Percentiles rank a stretch among this genome's conserved stretches.
These are phyloP conservation scores for Macrotyloma uniflorum DNA, from an alignment of 306 rosid genomes.

Conservation along the genomic window DNA sequence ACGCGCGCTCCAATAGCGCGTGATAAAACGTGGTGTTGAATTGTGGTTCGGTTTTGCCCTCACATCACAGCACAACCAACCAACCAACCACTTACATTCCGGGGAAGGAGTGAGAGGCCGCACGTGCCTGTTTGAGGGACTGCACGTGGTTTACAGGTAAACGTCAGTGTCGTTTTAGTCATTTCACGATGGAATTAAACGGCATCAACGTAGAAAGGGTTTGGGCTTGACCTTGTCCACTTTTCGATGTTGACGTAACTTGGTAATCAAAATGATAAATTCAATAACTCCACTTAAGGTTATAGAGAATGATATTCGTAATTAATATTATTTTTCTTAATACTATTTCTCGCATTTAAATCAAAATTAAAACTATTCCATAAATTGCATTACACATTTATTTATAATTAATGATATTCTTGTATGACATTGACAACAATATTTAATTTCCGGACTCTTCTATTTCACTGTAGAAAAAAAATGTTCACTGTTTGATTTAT, in stretches of 20 bases:
- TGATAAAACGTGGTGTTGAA: conserved; percentile 3
- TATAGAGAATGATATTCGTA: neutral
- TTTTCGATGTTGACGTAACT: neutral
- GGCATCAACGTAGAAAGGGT: neutral
- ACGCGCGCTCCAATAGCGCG: conserved; percentile 36
- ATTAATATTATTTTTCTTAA: neutral
- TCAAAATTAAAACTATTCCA: neutral
- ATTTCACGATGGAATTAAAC: neutral
- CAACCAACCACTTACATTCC: neutral
- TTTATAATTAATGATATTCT: neutral
- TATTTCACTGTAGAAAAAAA: neutral
- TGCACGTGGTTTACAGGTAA: conserved; percentile 34
- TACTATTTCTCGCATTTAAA: too few species aligned
- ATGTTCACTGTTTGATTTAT: too few species aligned
- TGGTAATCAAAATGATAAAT: neutral
- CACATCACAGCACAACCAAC: too few species aligned
- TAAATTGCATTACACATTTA: neutral
- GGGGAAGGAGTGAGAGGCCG: neutral
- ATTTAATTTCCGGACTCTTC: neutral
- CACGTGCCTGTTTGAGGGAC: neutral
- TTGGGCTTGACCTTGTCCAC: neutral
- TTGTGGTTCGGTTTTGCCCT: neutral
- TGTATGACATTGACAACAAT: neutral
- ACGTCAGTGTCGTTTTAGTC: conserved; percentile 30
- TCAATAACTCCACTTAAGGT: too few species aligned